Conservation (phyloP, 73 alveolate genomes). For the Symbiodinium natans region DNA sequence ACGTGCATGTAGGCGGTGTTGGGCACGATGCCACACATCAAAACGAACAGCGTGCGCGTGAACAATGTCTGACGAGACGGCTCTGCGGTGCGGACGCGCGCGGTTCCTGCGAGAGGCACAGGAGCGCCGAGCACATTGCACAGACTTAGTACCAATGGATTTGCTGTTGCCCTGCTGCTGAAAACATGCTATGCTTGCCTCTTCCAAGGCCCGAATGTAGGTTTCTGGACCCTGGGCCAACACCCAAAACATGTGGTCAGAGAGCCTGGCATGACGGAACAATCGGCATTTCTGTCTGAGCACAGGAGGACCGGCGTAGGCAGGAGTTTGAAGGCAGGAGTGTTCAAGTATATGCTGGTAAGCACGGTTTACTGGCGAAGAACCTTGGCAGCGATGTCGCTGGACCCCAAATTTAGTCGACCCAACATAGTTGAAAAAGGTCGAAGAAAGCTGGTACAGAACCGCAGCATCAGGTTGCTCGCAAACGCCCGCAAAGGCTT, state of each 20-base stretch:
- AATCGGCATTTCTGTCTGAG: not conserved
- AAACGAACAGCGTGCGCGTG: not conserved
- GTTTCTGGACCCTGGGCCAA: not conserved
- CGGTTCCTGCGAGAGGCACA: not conserved
- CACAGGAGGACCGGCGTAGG: not conserved
- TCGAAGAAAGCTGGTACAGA: not conserved
- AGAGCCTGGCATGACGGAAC: not conserved
- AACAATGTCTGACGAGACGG: not conserved
- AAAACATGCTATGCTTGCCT: not conserved
- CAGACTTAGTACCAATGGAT: not conserved
- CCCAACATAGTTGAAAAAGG: not conserved
- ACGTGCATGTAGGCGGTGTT: not conserved
- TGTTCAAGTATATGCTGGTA: not conserved
- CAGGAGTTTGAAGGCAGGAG: not conserved
- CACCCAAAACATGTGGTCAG: conserved; percentile 18
- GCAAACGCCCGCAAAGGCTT: not conserved
- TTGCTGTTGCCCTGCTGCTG: conserved; percentile 26
- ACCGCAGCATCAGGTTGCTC: not conserved
- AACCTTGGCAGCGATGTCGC: not conserved
- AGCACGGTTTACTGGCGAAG: not conserved
- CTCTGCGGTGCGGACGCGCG: not conserved
- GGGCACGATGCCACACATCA: not conserved
- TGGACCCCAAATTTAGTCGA: not conserved
- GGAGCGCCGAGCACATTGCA: not conserved
- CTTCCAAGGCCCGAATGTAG: not conserved